These are phyloP conservation scores for Forsythia suspensa DNA, from an alignment of 257 asterid genomes.

Conservation along the genomic window DNA sequence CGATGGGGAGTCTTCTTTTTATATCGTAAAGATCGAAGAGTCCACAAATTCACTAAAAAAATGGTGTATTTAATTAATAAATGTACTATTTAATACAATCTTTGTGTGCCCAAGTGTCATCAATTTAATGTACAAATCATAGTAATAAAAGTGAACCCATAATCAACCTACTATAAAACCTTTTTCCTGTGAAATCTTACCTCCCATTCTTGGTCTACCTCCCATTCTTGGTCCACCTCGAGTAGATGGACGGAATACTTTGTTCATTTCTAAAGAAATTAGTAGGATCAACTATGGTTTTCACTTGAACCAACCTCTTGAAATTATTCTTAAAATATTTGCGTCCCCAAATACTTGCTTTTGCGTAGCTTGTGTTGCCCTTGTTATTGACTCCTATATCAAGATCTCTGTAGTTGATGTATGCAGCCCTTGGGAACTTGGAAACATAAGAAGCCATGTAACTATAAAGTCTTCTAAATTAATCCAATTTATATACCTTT, in stretches of 20 bases:
- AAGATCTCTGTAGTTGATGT: conserved; percentile 39
- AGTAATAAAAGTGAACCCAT: too few species aligned
- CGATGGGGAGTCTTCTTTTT: too few species aligned
- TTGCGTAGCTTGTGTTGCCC: conserved; percentile 29
- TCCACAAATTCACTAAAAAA: too few species aligned
- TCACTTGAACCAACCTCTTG: conserved; percentile 24
- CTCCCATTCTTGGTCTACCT: background rate
- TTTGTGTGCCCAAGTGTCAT: too few species aligned
- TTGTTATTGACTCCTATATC: conserved; percentile 31
- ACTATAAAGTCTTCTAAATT: conserved; percentile 25
- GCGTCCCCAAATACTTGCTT: conserved; percentile 35
- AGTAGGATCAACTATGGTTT: conserved; percentile 26
- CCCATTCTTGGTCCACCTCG: background rate
- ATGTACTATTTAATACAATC: too few species aligned
- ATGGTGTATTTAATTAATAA: too few species aligned
- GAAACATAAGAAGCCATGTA: conserved; percentile 43
- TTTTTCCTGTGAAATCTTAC: too few species aligned
- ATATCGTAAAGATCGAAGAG: too few species aligned
- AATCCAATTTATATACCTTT: conserved; percentile 26
- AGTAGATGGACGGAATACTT: conserved; percentile 34
- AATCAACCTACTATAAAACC: too few species aligned
- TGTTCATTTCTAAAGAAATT: conserved; percentile 43
- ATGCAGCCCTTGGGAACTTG: conserved; percentile 31
- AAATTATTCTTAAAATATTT: conserved; percentile 38
- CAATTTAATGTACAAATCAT: too few species aligned